A percentile compares a stretch with the other conserved stretches of the same genome.
These are phyloP conservation scores for Plectosphaerella cucumerina DNA, from an alignment of 2,329 filamentous ascomycete species.

Conservation along the genomic window DNA sequence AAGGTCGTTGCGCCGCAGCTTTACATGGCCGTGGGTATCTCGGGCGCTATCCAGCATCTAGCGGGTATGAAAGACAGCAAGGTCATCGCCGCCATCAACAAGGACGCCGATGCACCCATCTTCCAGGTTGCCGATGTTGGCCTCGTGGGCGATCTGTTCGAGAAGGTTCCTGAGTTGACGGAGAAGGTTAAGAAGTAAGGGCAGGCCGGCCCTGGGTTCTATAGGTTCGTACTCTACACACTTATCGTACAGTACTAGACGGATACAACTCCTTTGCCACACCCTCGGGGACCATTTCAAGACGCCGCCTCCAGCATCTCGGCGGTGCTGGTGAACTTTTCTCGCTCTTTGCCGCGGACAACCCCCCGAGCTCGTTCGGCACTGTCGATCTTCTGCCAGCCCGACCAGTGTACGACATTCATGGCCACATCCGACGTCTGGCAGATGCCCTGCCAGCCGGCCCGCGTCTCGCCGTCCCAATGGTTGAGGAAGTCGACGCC, in stretches of 20 bases:
- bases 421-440: constrained; percentile 46
- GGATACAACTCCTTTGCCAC: too few species aligned
- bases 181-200: constrained; percentile 71
- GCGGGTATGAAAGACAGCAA: constrained; percentile 99
- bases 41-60: constrained; percentile 94
- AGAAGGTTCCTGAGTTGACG: constrained; percentile 91
- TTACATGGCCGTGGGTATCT: constrained; percentile 94
- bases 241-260: constrained; percentile 5
- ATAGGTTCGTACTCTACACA: not conserved
- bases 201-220: not conserved
- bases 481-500: constrained; percentile 33
- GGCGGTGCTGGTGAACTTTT: constrained; percentile 57
- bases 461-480: constrained; percentile 8
- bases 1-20: constrained; percentile 97
- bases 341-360: constrained; percentile 69
- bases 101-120: constrained; percentile 93
- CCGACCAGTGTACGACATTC: constrained; percentile 70
- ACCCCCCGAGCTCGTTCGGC: constrained; percentile 67
- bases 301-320: constrained; percentile 50
- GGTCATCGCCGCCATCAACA: constrained; percentile 98
- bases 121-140: constrained; percentile 98
- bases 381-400: constrained; percentile 81
- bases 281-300: constrained; percentile 19
- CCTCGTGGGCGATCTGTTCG: constrained; percentile 90
- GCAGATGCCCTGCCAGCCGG: constrained; percentile 76